Percentiles rank a stretch among this genome's conserved stretches.
Conservation (phyloP, 2,329 filamentous ascomycete genomes). For the Aotearoamyces nothofagi region DNA sequence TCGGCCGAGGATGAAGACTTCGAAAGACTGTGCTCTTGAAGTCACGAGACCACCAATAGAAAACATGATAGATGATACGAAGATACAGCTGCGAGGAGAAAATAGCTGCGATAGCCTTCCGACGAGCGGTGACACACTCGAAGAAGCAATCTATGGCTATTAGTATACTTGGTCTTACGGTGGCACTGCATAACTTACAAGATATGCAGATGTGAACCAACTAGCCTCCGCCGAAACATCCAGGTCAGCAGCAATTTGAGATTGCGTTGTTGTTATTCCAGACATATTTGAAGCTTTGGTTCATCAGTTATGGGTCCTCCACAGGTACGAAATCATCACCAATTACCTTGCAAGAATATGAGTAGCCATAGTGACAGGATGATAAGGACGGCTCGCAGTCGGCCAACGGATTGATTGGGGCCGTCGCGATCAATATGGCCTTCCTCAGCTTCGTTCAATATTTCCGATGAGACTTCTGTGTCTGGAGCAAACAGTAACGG, state of each 20-base stretch:
- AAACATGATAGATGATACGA: slow-evolving; percentile 42
- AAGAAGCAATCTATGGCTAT: slow-evolving; percentile 34
- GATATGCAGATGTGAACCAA: slow-evolving; percentile 71
- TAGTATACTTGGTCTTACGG: not conserved
- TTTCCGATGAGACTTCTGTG: no score
- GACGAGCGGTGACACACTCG: slow-evolving; percentile 48
- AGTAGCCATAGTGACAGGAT: slow-evolving; percentile 36
- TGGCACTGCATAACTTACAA: slow-evolving; percentile 29
- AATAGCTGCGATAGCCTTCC: slow-evolving; percentile 65
- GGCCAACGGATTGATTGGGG: slow-evolving; percentile 16
- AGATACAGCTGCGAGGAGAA: slow-evolving; percentile 48
- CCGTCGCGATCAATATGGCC: slow-evolving; percentile 8
- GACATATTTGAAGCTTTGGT: slow-evolving; percentile 49
- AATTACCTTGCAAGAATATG: slow-evolving; percentile 48
- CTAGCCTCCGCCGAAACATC: slow-evolving; percentile 57
- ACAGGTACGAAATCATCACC: slow-evolving; percentile 8
- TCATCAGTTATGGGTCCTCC: slow-evolving; percentile 2
- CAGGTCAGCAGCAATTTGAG: slow-evolving; percentile 58
- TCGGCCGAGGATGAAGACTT: slow-evolving; percentile 52
- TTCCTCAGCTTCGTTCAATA: no score
- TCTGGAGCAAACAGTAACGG: no score
- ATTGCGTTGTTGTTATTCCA: slow-evolving; percentile 69
- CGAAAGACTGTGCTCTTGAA: slow-evolving; percentile 40
- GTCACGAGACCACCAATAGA: slow-evolving; percentile 49
- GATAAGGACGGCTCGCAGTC: slow-evolving; percentile 26